phyloP scores from a whole-genome alignment of 768 basidiomycete species.

The Termitomyces bulborhizus region DNA sequence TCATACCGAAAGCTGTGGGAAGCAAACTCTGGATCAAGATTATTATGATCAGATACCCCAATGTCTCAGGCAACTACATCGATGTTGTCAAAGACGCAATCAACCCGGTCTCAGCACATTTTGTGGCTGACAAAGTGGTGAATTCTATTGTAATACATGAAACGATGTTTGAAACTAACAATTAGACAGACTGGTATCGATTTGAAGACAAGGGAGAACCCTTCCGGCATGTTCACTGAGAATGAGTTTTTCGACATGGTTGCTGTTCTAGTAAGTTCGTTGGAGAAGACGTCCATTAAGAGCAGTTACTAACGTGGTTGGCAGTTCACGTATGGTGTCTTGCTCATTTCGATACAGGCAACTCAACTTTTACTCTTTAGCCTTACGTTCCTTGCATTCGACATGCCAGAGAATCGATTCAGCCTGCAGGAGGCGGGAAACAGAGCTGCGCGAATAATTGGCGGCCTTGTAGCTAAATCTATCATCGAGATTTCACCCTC shows the following conservation, averaged over 20 bases:
- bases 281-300: neutral
- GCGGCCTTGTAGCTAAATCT: slow-evolving; percentile 24
- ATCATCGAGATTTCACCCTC: slow-evolving; percentile 19
- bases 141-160: neutral
- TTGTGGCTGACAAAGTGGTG: neutral
- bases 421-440: slow-evolving; percentile 21
- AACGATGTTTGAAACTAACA: neutral
- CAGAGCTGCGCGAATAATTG: slow-evolving; percentile 22
- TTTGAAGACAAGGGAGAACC: slow-evolving; percentile 40
- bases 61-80: neutral
- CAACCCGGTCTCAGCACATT: neutral
- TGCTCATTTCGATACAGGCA: neutral
- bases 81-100: slow-evolving; percentile 4
- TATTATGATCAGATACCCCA: neutral
- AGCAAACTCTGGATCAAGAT: neutral
- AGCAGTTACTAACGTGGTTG: no score
- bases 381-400: slow-evolving; percentile 19
- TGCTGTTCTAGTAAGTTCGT: slow-evolving; percentile 21
- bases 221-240: slow-evolving; percentile 37
- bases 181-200: slow-evolving; percentile 29
- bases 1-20: neutral
- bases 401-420: slow-evolving; percentile 26
- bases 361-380: slow-evolving; percentile 2
- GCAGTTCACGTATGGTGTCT: slow-evolving; percentile 6
- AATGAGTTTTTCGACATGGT: slow-evolving; percentile 43